phyloP scores from a whole-genome alignment of 306 rosid species.

The Erythrophleum fordii region DNA sequence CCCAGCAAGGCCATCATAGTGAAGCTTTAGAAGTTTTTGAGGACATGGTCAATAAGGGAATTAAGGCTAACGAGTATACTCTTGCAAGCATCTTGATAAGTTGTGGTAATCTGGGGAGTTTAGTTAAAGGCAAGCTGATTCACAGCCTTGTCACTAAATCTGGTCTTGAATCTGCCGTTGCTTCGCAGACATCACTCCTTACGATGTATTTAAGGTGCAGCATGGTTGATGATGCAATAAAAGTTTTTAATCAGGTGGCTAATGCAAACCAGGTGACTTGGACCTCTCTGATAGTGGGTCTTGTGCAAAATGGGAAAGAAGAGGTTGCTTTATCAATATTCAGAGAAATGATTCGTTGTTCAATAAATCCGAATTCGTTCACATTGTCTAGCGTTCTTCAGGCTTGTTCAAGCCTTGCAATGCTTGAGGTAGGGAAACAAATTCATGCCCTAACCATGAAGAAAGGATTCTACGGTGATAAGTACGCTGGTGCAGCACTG shows the following conservation, averaged over 20 bases:
- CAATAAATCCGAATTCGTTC: slow-evolving; percentile 57
- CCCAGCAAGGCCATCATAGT: slow-evolving; percentile 52
- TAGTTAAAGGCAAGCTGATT: slow-evolving; percentile 56
- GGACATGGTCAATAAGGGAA: slow-evolving; percentile 52
- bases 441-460: slow-evolving; percentile 55
- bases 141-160: slow-evolving; percentile 66
- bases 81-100: slow-evolving; percentile 59
- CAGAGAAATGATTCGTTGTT: slow-evolving; percentile 61
- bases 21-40: slow-evolving; percentile 58
- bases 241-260: slow-evolving; percentile 54
- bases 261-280: slow-evolving; percentile 71
- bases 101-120: slow-evolving; percentile 63
- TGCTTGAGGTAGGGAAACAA: slow-evolving; percentile 67
- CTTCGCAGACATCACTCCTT: slow-evolving; percentile 70
- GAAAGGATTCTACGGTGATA: slow-evolving; percentile 55
- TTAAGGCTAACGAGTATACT: slow-evolving; percentile 67
- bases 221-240: slow-evolving; percentile 61
- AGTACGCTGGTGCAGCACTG: slow-evolving; percentile 64
- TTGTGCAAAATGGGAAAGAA: slow-evolving; percentile 65
- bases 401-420: slow-evolving; percentile 72
- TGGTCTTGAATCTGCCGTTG: slow-evolving; percentile 62
- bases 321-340: slow-evolving; percentile 61
- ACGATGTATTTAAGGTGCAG: slow-evolving; percentile 71
- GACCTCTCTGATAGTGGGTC: slow-evolving; percentile 75
- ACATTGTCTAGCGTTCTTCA: slow-evolving; percentile 69